Conservation (phyloP, 2,329 filamentous ascomycete genomes). For the Pestalotiopsis sp. region DNA sequence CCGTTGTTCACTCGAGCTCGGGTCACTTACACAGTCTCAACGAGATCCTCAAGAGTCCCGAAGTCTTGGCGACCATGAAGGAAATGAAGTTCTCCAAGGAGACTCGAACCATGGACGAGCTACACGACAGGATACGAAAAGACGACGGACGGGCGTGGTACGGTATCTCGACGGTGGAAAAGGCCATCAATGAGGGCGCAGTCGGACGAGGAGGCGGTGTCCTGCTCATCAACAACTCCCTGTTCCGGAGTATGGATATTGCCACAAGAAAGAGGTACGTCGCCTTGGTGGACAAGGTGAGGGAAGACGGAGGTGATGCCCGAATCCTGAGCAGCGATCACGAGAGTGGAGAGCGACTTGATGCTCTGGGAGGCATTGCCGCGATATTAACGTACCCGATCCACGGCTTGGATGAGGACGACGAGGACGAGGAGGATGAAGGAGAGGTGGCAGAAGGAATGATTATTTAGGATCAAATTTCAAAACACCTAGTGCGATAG, state of each 20-base stretch:
- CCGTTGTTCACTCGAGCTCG: slow-evolving; percentile 81
- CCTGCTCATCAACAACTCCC: slow-evolving; percentile 80
- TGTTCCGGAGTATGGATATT: slow-evolving; percentile 85
- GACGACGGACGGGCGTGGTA: slow-evolving; percentile 94
- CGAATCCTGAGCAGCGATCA: slow-evolving; percentile 90
- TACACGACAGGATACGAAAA: slow-evolving; percentile 74
- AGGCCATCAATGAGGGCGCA: slow-evolving; percentile 82
- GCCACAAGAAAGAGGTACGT: slow-evolving; percentile 80
- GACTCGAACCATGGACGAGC: slow-evolving; percentile 81
- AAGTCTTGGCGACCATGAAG: slow-evolving; percentile 75
- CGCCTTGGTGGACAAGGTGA: slow-evolving; percentile 83
- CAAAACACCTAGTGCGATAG: background rate
- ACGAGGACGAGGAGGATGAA: slow-evolving; percentile 44
- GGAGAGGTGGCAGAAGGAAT: slow-evolving; percentile 30
- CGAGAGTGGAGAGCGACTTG: slow-evolving; percentile 86
- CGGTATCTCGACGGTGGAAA: slow-evolving; percentile 78
- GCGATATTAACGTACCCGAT: slow-evolving; percentile 90
- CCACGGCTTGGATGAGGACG: slow-evolving; percentile 76
- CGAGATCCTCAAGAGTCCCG: slow-evolving; percentile 81
- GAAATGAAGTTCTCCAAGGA: slow-evolving; percentile 89
- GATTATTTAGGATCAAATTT: slow-evolving; percentile 25
- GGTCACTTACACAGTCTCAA: slow-evolving; percentile 86
- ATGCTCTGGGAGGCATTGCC: slow-evolving; percentile 83
- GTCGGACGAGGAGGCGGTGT: slow-evolving; percentile 86
- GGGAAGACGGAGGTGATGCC: slow-evolving; percentile 82